Percentiles rank a stretch among this genome's conserved stretches.
phyloP scores from a whole-genome alignment of 257 asterid species.

The Jasminum sambac region DNA sequence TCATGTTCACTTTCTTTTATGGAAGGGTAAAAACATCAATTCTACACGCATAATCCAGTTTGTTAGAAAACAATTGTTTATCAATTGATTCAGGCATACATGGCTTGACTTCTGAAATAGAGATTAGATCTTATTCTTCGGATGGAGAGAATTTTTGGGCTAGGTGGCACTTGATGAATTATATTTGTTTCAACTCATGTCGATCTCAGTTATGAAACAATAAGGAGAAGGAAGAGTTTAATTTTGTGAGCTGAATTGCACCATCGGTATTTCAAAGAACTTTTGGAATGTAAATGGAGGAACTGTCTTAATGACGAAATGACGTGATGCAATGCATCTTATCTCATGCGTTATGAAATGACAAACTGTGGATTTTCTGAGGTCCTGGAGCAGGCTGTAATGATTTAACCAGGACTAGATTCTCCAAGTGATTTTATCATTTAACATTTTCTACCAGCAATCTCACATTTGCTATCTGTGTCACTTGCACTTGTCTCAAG shows the following conservation, averaged over 20 bases:
- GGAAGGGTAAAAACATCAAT: not conserved
- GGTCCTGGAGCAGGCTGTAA: not conserved
- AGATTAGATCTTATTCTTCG: not conserved
- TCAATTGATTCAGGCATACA: not conserved
- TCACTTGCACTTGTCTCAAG: not conserved
- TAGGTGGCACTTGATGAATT: not conserved
- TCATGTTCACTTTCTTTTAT: not conserved
- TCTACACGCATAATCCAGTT: not conserved
- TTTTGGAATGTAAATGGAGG: not conserved
- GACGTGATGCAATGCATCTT: not conserved
- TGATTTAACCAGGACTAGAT: not conserved
- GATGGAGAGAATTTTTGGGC: not conserved
- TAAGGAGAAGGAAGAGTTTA: not conserved
- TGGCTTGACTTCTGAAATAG: not conserved
- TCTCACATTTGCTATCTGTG: not conserved
- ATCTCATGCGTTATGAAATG: not conserved
- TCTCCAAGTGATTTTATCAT: not conserved
- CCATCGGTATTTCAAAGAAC: not conserved
- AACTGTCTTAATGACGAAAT: not conserved
- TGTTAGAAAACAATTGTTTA: not conserved
- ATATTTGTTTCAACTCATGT: not conserved
- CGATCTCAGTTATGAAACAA: constrained; percentile 1
- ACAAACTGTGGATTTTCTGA: not conserved
- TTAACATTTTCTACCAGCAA: not conserved
- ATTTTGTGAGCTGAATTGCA: not conserved